Evolutionary conservation across 352 stramenopile species (phyloP).

Genomic region (Thalassiosira delicatula): DNA sequence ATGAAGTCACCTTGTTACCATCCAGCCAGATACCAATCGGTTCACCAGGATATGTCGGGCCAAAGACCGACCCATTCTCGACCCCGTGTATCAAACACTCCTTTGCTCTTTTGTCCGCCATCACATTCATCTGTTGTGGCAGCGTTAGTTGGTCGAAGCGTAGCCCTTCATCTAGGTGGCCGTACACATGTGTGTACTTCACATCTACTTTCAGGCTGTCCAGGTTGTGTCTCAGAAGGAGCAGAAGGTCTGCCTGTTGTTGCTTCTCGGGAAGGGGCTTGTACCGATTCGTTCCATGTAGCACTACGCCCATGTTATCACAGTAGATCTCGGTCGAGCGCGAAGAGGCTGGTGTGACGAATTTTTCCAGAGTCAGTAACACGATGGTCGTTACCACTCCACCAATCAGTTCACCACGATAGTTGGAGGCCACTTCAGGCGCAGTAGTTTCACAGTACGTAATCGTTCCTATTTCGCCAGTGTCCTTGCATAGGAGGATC

Average conservation of each 20-base stretch:
- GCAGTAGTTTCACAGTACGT: no score
- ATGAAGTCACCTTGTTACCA: not conserved
- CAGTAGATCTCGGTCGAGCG: no score
- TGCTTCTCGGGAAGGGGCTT: slow-evolving; percentile 26
- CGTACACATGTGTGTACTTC: not conserved
- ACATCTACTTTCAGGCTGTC: not conserved
- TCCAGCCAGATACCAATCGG: not conserved
- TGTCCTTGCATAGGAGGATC: no score
- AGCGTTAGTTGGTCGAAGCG: not conserved
- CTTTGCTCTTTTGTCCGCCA: slow-evolving; percentile 25
- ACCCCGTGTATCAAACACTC: not conserved
- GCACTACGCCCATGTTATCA: not conserved
- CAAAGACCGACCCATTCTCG: not conserved
- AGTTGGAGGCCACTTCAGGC: no score
- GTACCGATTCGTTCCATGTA: slow-evolving; percentile 24
- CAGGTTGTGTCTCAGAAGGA: slow-evolving; percentile 8
- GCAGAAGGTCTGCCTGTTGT: slow-evolving; percentile 25
- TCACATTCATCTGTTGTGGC: slow-evolving; percentile 14
- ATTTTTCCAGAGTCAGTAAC: no score
- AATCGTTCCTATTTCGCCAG: no score
- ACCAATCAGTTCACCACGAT: no score
- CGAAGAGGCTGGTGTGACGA: no score
- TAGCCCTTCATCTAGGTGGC: slow-evolving; percentile 24
- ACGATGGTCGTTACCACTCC: no score
- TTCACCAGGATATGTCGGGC: not conserved